These are phyloP conservation scores for Rhynchosporium graminicola DNA, from an alignment of 2,329 filamentous ascomycete species.

Conservation along the genomic window DNA sequence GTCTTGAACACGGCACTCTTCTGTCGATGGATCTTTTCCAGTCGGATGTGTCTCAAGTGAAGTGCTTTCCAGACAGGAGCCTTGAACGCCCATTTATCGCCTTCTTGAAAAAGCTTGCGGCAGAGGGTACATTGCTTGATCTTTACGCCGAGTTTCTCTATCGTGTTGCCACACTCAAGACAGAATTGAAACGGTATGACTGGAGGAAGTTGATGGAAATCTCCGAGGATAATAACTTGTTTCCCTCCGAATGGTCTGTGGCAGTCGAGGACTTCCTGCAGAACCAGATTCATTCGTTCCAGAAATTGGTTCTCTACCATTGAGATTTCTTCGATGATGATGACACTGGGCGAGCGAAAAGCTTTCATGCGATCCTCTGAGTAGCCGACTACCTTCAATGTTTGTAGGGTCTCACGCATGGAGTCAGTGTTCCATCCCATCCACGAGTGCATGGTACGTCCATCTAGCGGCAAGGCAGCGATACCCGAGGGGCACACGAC, in stretches of 20 bases:
- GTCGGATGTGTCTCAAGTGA: conserved; percentile 29
- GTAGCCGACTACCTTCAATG: conserved; percentile 16
- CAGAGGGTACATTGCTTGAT: conserved; percentile 15
- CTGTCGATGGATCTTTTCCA: conserved; percentile 38
- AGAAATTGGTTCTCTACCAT: conserved; percentile 38
- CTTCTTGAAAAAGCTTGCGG: conserved; percentile 5
- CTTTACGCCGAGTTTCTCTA: conserved; percentile 18
- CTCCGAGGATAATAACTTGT: conserved; percentile 37
- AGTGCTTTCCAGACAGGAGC: conserved; percentile 33
- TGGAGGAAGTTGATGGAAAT: conserved; percentile 38
- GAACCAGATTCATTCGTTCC: conserved; percentile 31
- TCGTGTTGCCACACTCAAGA: conserved; percentile 28
- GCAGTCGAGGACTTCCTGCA: conserved; percentile 24
- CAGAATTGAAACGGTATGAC: conserved; percentile 36
- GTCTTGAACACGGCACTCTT: conserved; percentile 33
- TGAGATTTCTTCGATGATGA: conserved; percentile 38
- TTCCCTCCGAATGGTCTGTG: conserved; percentile 33
- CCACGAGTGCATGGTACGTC: conserved; percentile 35
- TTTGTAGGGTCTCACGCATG: conserved; percentile 20
- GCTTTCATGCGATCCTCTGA: not conserved
- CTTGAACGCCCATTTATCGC: conserved; percentile 38
- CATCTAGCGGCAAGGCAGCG: conserved; percentile 34
- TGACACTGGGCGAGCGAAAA: conserved; percentile 22
- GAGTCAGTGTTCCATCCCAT: conserved; percentile 36
- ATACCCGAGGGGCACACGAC: conserved; percentile 37